A percentile compares a stretch with the other conserved stretches of the same genome.
Evolutionary conservation across 2,329 filamentous ascomycete species (phyloP).

Genomic region (Paraconiothyrium brasiliense): DNA sequence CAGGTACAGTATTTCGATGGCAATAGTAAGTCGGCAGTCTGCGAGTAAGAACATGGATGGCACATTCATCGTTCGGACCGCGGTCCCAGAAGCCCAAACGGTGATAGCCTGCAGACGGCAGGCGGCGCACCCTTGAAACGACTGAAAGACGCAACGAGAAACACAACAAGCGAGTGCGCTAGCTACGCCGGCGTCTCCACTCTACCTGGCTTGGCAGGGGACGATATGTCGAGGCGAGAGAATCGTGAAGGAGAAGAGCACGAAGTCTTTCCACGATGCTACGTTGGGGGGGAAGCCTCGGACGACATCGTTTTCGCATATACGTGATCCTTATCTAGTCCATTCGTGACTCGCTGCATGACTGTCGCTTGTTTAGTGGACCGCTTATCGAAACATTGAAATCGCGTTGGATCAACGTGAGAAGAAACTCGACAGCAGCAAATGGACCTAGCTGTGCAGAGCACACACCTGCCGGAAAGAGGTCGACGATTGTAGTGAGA

Average conservation of each 20-base stretch:
- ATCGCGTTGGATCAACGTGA: neutral
- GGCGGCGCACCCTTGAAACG: conserved; percentile 28
- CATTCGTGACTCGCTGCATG: conserved; percentile 10
- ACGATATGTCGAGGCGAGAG: conserved; percentile 18
- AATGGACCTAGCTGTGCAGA: neutral
- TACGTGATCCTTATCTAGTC: conserved; percentile 1
- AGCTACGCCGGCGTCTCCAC: conserved; percentile 24
- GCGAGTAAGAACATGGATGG: conserved; percentile 10
- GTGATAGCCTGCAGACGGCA: conserved; percentile 2
- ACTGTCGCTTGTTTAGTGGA: neutral
- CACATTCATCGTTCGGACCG: neutral
- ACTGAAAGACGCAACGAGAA: conserved; percentile 25
- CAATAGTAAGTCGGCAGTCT: neutral
- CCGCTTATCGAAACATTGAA: neutral
- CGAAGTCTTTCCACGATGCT: conserved; percentile 5
- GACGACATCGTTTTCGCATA: neutral
- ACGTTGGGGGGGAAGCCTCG: conserved; percentile 19
- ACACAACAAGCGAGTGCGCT: conserved; percentile 36
- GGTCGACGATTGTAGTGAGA: conserved; percentile 18
- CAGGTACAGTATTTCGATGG: neutral
- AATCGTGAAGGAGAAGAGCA: conserved; percentile 20
- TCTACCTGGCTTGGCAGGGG: conserved; percentile 44
- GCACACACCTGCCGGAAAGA: conserved; percentile 12
- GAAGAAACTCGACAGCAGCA: neutral
- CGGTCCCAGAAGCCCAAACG: neutral